Evolutionary conservation across 2,329 filamentous ascomycete genomes (phyloP).

Genomic region (Lachnellula arida): DNA sequence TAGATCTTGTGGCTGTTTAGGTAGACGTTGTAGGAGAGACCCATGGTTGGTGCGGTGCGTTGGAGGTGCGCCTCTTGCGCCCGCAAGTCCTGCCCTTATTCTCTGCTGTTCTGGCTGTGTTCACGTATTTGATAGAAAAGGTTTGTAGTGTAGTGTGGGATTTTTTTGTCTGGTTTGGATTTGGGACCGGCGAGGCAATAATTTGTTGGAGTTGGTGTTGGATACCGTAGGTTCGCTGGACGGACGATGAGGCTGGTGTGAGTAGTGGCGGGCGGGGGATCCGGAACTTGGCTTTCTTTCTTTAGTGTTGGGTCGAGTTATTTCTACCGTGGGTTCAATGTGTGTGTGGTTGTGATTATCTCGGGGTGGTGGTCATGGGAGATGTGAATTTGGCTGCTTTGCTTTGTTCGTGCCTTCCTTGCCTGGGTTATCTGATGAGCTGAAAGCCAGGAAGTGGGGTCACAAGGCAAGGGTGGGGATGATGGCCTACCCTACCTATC

Average conservation of each 20-base stretch:
- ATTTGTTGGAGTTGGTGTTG: not conserved
- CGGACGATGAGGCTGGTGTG: not conserved
- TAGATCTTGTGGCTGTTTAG: conserved; percentile 83
- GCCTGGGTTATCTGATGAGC: not conserved
- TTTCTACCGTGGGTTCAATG: not conserved
- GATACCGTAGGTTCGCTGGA: no score
- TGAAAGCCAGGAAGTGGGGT: not conserved
- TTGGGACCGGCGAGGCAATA: not conserved
- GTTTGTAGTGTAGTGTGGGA: not conserved
- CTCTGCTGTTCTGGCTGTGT: not conserved
- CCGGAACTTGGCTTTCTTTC: no score
- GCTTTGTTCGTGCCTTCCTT: not conserved
- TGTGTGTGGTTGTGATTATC: not conserved
- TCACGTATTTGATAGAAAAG: not conserved
- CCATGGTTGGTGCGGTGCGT: conserved; percentile 52
- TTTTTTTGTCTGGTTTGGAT: not conserved
- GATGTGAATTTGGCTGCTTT: not conserved
- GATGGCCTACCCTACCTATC: not conserved
- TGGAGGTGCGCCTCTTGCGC: not conserved
- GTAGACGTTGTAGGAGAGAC: conserved; percentile 87
- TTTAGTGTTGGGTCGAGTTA: not conserved
- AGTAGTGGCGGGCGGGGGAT: not conserved
- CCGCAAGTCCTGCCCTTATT: not conserved
- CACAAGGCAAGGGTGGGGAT: not conserved
- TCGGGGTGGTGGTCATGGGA: not conserved